These are phyloP conservation scores for Candida tetrigidarum DNA, from an alignment of 1,139 yeast genomes.

Conservation along the genomic window DNA sequence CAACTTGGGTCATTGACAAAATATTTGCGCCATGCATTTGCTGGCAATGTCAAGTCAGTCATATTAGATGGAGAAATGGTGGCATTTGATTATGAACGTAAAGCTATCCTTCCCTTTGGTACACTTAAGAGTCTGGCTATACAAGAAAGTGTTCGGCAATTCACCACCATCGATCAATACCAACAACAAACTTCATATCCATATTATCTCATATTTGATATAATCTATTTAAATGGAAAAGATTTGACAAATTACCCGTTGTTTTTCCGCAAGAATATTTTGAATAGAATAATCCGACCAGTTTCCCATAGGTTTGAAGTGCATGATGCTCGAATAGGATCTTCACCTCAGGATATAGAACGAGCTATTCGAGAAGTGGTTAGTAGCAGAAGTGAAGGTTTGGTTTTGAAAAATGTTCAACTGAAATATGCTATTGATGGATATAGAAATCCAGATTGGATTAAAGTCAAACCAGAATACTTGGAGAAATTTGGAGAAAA, in stretches of 20 bases:
- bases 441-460: constrained; percentile 66
- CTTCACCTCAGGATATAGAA: constrained; percentile 55
- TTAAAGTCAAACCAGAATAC: constrained; percentile 91
- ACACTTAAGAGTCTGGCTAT: constrained; percentile 73
- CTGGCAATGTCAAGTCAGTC: constrained; percentile 46
- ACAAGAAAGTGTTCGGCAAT: constrained; percentile 51
- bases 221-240: constrained; percentile 67
- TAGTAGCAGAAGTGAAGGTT: constrained; percentile 74
- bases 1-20: constrained; percentile 67
- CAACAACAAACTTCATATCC: constrained; percentile 55
- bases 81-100: constrained; percentile 71
- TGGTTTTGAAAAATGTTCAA: constrained; percentile 69
- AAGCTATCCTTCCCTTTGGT: constrained; percentile 76
- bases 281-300: constrained; percentile 52
- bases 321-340: constrained; percentile 49
- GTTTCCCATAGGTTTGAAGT: constrained; percentile 60
- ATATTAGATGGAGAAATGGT: constrained; percentile 95
- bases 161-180: constrained; percentile 41
- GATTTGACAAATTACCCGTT: constrained; percentile 61
- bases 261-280: constrained; percentile 55
- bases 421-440: constrained; percentile 68
- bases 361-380: constrained; percentile 62
- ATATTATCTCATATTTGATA: constrained; percentile 70
- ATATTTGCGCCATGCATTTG: constrained; percentile 50
- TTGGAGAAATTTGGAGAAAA: constrained; percentile 86